Evolutionary conservation across 139 green algal species (phyloP), one percentile per base, ranked within the genome.

Genomic region (Coelastrella sp.): DNA sequence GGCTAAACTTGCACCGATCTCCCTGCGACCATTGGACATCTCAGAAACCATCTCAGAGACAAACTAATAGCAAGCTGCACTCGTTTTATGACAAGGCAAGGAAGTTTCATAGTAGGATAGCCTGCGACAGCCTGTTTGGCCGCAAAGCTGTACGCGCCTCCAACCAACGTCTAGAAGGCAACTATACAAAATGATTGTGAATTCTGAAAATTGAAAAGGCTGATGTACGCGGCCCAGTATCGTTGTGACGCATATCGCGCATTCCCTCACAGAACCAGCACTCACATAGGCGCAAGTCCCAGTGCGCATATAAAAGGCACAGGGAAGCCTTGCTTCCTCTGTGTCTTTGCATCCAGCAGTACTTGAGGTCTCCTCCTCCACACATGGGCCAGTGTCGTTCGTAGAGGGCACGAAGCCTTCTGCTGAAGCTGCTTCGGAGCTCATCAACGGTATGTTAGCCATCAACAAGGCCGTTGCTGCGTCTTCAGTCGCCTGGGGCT

Each of bases 251-350:
- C 19, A 78, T 7, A 23, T 78, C 73, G 17, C 14, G 16, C 17
- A 23, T 32, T 54, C 13, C 7, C 32, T 47, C 32, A 47, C 32
- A 47, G 19, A 16, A 47, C 13, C 4, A 13, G 8, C 74, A 79
- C 82, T 87, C 56, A 87, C 86, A 64, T 90, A 90, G 20, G 86
- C 86, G n/a, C 86, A 90, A 7, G 86, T 90, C 57, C 86, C 86
- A 3, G 86, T 90, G n/a, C 77, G 23, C 76, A 90, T 86, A 58
- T 86, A 90, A 11, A 90, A 90, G 5, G 76, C 64, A 17, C 86
- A 90, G 4, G 77, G 76, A 3, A 20, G 60, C 16, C 86, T 90
- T 14, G 74, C 22, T 7, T 80, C 22, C 6, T 80, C 22, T 16
- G 16, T 14, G 16, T 71, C 64, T 71, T 71, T 71, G 64, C 64